Percentiles rank a stretch among this genome's conserved stretches.
phyloP scores from a whole-genome alignment of 164 flowering plant species.

The Akebia trifoliata region DNA sequence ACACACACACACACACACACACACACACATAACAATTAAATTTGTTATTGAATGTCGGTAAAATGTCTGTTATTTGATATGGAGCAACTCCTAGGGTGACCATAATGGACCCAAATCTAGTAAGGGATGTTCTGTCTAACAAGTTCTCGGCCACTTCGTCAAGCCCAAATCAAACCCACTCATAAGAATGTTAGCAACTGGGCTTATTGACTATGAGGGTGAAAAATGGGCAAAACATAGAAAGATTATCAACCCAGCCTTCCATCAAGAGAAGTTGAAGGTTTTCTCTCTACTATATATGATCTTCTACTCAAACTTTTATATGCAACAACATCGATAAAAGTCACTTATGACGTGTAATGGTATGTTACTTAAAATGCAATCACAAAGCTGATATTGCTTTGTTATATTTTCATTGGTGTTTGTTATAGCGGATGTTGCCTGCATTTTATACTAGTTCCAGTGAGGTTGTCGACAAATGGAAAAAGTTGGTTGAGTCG shows the following conservation, averaged over 20 bases:
- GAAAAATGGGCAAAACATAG: conserved; percentile 27
- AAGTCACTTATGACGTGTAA: background rate
- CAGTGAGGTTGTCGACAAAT: conserved; percentile 15
- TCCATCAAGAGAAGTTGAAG: too few relatives aligned
- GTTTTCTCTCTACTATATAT: too few relatives aligned
- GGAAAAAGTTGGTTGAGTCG: conserved; percentile 19
- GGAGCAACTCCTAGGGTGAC: conserved; percentile 7
- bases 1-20: too few relatives aligned
- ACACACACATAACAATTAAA: too few relatives aligned
- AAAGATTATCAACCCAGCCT: conserved; percentile 24
- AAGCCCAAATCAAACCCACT: too few relatives aligned
- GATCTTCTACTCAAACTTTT: too few relatives aligned
- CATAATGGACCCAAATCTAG: conserved; percentile 1
- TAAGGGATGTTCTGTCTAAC: conserved; percentile 3
- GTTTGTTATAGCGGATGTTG: conserved; percentile 16
- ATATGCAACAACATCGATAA: too few relatives aligned
- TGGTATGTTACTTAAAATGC: too few relatives aligned
- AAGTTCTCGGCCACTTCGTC: conserved; percentile 1
- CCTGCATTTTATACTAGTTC: conserved; percentile 21
- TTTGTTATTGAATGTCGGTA: conserved; percentile 13
- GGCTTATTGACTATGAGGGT: conserved; percentile 6
- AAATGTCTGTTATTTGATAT: conserved; percentile 1
- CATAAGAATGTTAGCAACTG: too few relatives aligned
- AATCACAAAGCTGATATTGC: background rate
- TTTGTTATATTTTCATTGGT: background rate